Evolutionary conservation across 495 filamentous ascomycete genomes (phyloP), one percentile per base, ranked within the genome.

Genomic region (Cercophora samala): DNA sequence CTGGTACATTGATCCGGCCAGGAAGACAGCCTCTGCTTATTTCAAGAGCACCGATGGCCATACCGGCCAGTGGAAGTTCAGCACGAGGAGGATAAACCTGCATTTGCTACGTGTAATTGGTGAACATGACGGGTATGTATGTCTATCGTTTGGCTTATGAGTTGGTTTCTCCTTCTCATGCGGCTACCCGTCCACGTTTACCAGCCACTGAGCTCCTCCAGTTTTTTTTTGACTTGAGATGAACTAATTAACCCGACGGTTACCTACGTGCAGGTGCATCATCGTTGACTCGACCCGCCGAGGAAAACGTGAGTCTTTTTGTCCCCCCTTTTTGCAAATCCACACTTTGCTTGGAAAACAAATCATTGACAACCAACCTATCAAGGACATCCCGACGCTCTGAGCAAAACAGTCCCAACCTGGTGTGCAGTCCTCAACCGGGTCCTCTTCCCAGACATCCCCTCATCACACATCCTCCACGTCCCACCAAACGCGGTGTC

Each of bases 31-130:
- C 18, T 91, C 90, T 61, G 91, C 86, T 6, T 98, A 98, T 79
- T 99, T 97, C 79, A 99, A 99, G 82, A 96, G 92, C 79, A 99
- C 95, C 26, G 95, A 99, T 78, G 95, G 95, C 2, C 95, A 99
- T 80, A 85, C 84, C 0, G 91, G 91, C 21, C 85, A 95, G 76
- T 98, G 94, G 93, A 85, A 86, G 56, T 97, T 97, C 73, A 96
- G 89, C 78, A 83, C 86, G 29, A 83, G 94, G 72, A 84, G 95
- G 64, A 79, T 98, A 71, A 98, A 98, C 72, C 72, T 96, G 70
- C 89, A 93, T 69, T 70, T 99, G 54, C 74, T 99, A 75, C 77
- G 83, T 69, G 66, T 88, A 66, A 84, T 88, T 70, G 87, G 77
- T 60, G 76, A 69, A 58, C 68, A 85, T 76, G 86, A 88, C 69